Evolutionary conservation across 495 filamentous ascomycete species (phyloP), one percentile per base, ranked within the genome.

Genomic region (Hypoxylon cercidicola): DNA sequence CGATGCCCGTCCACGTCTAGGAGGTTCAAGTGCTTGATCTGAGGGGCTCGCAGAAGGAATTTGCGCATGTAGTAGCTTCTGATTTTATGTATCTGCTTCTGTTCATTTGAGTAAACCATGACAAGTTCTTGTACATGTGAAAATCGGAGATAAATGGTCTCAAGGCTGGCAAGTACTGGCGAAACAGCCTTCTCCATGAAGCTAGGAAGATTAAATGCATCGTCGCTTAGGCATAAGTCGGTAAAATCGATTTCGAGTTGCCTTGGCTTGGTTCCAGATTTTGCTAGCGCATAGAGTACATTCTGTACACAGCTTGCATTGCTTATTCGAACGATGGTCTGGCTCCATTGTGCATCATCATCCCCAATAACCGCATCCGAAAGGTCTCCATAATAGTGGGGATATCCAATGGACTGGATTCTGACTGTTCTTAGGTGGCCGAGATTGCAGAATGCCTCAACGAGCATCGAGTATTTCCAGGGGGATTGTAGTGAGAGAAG

Each of bases 371-470:
- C n/a, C n/a, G n/a, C n/a, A n/a, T n/a, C n/a, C n/a, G n/a, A n/a
- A n/a, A n/a, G n/a, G n/a, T n/a, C 3, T 28, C 25, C 25, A 28
- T 3, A 7, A 4, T 51, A 15, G 4, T 4, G 8, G 11, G 66
- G 68, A 25, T 77, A 80, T 55, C 80, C 77, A 18, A 81, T n/a
- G n/a, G n/a, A n/a, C n/a, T n/a, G 74, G 18, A 86, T 55, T 16
- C 75, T 79, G 11, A 85, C 61, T 0, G 55, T 77, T 35, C 79
- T 66, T 6, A 85, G 74, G 55, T 81, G 77, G 57, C 79, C 77
- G 15, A 86, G 74, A 47, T 81, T 79, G 12, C 64, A 43, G 50
- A 86, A 83, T 9, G 81, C 82, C 49, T 81, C 74, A 9, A 67
- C 71, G 0, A 86, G 77, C 75, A 83, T 74, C 34, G 1, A 83